Conservation (phyloP, 331 rosid species). For the Phaseolus coccineus region DNA sequence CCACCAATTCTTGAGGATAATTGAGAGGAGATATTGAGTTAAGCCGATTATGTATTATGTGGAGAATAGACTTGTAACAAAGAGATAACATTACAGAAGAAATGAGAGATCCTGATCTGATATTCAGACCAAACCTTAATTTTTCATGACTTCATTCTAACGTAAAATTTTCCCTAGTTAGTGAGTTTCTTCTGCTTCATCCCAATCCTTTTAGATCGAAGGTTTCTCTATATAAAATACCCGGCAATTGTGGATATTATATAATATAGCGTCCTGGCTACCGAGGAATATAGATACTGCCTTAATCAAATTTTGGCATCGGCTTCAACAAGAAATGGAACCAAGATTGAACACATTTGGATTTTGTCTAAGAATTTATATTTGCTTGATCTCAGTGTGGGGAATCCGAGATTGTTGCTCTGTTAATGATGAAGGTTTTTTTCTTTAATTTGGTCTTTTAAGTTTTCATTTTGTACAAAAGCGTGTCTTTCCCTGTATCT, state of each 20-base stretch:
- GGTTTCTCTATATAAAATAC: constrained; percentile 43
- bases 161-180: constrained; percentile 54
- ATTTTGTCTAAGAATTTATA: constrained; percentile 60
- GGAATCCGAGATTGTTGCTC: constrained; percentile 59
- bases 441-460: not conserved
- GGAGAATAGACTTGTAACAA: constrained; percentile 51
- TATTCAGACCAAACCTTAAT: constrained; percentile 43
- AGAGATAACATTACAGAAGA: constrained; percentile 32
- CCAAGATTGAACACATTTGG: constrained; percentile 63
- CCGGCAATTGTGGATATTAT: constrained; percentile 66
- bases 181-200: constrained; percentile 41
- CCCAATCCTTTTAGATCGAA: constrained; percentile 39
- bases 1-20: constrained; percentile 41
- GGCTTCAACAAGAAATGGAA: constrained; percentile 74
- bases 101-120: constrained; percentile 73
- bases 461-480: not conserved
- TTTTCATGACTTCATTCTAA: constrained; percentile 49
- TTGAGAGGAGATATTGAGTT: constrained; percentile 47
- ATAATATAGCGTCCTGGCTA: constrained; percentile 56
- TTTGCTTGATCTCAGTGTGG: constrained; percentile 58
- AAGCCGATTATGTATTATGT: constrained; percentile 48
- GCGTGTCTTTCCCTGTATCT: not conserved
- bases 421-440: constrained; percentile 79
- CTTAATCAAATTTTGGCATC: constrained; percentile 50
- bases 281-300: constrained; percentile 47